These are phyloP conservation scores for Salvia hispanica DNA, from an alignment of 257 asterid genomes.

Conservation along the genomic window DNA sequence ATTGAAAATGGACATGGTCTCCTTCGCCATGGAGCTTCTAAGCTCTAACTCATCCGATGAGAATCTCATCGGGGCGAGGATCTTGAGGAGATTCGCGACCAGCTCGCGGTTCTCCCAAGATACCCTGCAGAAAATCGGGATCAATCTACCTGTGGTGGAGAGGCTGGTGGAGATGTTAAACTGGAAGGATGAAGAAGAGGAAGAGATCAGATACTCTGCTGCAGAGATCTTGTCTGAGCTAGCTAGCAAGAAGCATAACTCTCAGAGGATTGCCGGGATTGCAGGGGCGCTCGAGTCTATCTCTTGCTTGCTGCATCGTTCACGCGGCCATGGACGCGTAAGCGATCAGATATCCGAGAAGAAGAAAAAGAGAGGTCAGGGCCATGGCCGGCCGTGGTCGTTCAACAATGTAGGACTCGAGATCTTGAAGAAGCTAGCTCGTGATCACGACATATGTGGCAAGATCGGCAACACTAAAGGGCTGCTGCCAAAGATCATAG, in stretches of 20 bases:
- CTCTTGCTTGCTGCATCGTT: conserved; percentile 63
- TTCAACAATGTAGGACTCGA: conserved; percentile 88
- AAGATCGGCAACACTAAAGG: conserved; percentile 84
- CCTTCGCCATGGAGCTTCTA: conserved; percentile 80
- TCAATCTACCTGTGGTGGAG: conserved; percentile 63
- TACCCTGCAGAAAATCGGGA: conserved; percentile 89
- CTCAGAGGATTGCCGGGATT: conserved; percentile 72
- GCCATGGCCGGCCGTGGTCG: conserved; percentile 56
- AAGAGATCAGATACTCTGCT: conserved; percentile 74
- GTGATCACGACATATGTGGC: conserved; percentile 79
- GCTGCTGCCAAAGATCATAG: conserved; percentile 75
- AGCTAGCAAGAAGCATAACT: conserved; percentile 67
- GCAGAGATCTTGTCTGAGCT: conserved; percentile 69
- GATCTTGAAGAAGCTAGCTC: conserved; percentile 82
- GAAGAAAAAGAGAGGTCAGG: conserved; percentile 5
- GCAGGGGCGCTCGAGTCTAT: conserved; percentile 87
- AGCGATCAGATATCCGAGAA: conserved; percentile 76
- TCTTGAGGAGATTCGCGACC: conserved; percentile 55
- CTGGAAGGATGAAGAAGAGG: conserved; percentile 85
- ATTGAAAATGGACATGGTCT: conserved; percentile 86
- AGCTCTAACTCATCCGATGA: conserved; percentile 78
- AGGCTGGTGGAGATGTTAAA: conserved; percentile 87
- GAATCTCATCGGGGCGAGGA: conserved; percentile 79
- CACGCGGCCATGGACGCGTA: conserved; percentile 52
- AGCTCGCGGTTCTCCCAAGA: conserved; percentile 56